Percentiles rank a stretch among this genome's conserved stretches.
These are phyloP conservation scores for Bryoglossum gracile DNA, from an alignment of 495 filamentous ascomycete genomes.

Conservation along the genomic window DNA sequence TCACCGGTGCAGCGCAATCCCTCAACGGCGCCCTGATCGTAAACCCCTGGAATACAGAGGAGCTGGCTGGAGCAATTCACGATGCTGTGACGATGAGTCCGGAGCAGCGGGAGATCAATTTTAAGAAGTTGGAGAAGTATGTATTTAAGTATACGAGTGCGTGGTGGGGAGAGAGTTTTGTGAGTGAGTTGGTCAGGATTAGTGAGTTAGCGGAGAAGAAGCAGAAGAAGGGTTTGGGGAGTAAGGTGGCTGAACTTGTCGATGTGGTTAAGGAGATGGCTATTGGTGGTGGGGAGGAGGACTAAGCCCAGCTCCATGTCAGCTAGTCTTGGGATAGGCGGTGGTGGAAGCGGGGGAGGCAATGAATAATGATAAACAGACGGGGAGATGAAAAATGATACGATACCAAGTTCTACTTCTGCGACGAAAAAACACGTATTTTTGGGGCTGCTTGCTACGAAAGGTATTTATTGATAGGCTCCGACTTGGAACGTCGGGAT, in stretches of 20 bases:
- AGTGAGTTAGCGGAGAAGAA: slow-evolving; percentile 47
- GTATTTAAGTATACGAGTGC: slow-evolving; percentile 90
- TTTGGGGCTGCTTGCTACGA: too few relatives aligned
- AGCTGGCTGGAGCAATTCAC: slow-evolving; percentile 78
- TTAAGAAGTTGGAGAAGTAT: slow-evolving; percentile 72
- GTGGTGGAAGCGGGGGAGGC: not conserved
- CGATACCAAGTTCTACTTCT: not conserved
- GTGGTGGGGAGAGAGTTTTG: slow-evolving; percentile 96
- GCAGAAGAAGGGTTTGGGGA: slow-evolving; percentile 14
- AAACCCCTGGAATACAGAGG: slow-evolving; percentile 87
- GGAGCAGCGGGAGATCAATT: slow-evolving; percentile 76
- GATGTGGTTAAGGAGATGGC: too few relatives aligned
- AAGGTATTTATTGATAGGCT: not conserved
- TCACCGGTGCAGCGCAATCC: slow-evolving; percentile 81
- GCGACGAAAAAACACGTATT: too few relatives aligned
- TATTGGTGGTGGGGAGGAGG: too few relatives aligned
- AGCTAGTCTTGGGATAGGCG: too few relatives aligned
- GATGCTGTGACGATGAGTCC: slow-evolving; percentile 77
- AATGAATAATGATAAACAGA: not conserved
- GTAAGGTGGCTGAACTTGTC: slow-evolving; percentile 6
- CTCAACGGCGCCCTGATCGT: slow-evolving; percentile 81
- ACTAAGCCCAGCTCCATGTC: too few relatives aligned
- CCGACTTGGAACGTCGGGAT: not conserved
- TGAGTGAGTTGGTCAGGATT: slow-evolving; percentile 71
- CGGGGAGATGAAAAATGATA: not conserved